Base-by-base conservation (phyloP, 73 alveolate species). In the Paramecium biaurelia region DNA sequence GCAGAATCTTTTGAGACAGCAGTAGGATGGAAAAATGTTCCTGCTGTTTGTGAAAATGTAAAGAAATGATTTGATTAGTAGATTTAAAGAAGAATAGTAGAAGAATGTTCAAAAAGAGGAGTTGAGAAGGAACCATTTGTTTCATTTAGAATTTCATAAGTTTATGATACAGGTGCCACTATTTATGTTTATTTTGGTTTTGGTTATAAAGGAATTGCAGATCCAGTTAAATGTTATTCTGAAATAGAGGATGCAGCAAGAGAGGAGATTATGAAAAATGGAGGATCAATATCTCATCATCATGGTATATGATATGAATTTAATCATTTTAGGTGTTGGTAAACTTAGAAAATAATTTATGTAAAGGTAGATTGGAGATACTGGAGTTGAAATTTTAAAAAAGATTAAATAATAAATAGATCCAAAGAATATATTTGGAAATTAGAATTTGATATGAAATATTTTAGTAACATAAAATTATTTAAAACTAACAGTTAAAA, bases 1-100 rank as follows among this genome's bases (percentile, higher is more conserved):
- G 99, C 98, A 18, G 99, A 97, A 90, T 67, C 96, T 49, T 95
- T 97, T 63, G 99, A 97, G 63, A 94, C 98, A 18, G 93, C 98
- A n/a, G 96, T 97, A 45, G 96, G 97, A 47, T 97, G 98, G 98
- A 94, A 93, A 53, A 92, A 95, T 45, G 97, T 97, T 58, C 85
- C 93, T 45, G 79, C 95, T 11, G 95, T 95, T 37, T 93, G 97
- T 76, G 68, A 84, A 28, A 96, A 95, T 86, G 97, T 93, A 63
- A 63, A 9, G 12, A 28, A 3, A 63, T 12, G 24, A 20, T 63
- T 53, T 53, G 4, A 53, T 53, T n/a, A 5, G 11, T 53, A 63
- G 84, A 63, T 63, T 8, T 82, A 92, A 56, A 96, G 92, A 35
- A 92, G 95, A 57, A 72, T 94, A 26, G 76, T 93, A 41, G 94